phyloP scores from a whole-genome alignment of 306 rosid species.

The Nissolia schottii region DNA sequence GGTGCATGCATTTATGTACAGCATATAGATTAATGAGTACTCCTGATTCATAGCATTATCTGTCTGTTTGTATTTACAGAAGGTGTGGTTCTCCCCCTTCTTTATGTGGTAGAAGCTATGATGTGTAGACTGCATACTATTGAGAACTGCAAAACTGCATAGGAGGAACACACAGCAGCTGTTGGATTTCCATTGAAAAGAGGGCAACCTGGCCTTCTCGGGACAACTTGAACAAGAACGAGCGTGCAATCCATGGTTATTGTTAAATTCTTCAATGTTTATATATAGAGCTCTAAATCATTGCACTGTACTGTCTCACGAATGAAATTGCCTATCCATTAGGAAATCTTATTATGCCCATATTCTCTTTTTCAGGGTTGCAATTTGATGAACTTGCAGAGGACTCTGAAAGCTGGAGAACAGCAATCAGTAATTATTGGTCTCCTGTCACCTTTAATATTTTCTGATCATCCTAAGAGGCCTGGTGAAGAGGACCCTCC shows the following conservation, averaged over 20 bases:
- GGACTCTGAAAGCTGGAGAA: conserved; percentile 63
- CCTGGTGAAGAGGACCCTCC: conserved; percentile 99
- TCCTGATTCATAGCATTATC: conserved; percentile 27
- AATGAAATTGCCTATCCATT: conserved; percentile 3
- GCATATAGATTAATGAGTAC: not conserved
- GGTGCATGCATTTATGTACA: conserved; percentile 2
- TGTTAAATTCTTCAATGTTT: conserved; percentile 17
- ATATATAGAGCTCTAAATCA: conserved; percentile 3
- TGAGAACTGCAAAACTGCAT: conserved; percentile 83
- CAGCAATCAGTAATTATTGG: conserved; percentile 82
- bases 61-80: conserved; percentile 47
- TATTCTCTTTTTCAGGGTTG: conserved; percentile 57
- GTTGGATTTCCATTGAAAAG: conserved; percentile 79
- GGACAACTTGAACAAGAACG: conserved; percentile 56
- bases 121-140: conserved; percentile 89
- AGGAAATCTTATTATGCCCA: conserved; percentile 14
- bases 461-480: conserved; percentile 99
- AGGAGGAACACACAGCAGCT: conserved; percentile 81
- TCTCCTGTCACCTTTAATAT: conserved; percentile 91
- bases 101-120: conserved; percentile 75
- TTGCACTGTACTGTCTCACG: conserved; percentile 1
- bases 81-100: conserved; percentile 71
- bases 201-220: conserved; percentile 81
- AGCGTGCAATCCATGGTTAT: conserved; percentile 69
- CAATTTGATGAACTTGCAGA: conserved; percentile 70